Evolutionary conservation across 441 rosid species (phyloP), one percentile per base, ranked within the genome.

Genomic region (Euphorbia celastroides): DNA sequence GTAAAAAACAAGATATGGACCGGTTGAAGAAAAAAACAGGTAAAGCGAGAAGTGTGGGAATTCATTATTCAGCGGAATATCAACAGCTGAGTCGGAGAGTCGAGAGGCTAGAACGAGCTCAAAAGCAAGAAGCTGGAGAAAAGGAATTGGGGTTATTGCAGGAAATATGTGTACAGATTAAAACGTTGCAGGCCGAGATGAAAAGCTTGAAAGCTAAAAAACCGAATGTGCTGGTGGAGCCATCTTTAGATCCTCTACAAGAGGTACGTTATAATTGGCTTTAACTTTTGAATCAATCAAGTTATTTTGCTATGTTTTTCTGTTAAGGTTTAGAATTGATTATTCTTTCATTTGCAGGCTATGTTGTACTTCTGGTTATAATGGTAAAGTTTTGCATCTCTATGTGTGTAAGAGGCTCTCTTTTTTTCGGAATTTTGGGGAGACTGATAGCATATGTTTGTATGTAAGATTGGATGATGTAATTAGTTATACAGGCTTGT

Each of bases 291-390:
- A 23, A 55, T 27, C 6, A 30, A 32, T 26, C 4, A 17, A 26
- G 7, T 26, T n/a, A 26, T 28, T 17, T 6, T 9, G 2, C 36
- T 5, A 25, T 2, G 38, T 64, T 65, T 55, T 54, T 52, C 32
- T 56, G 60, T 57, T 27, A 4, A 10, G 4, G 34, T n/a, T 13
- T 12, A 54, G n/a, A n/a, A n/a, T n/a, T 25, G 28, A 13, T 5
- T 9, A 56, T 69, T 19, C 65, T 56, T 69, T n/a, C 65, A 11
- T 68, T 70, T 67, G 72, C 89, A 92, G 96, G 96, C 90, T 25
- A 83, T 89, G 96, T 57, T 92, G 48, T 74, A 84, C 84, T 92
- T 92, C 66, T 89, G 95, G 96, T 74, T 85, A 31, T 92, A 77
- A 82, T 57, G 54, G 16, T 48, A 16, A 38, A 3, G 4, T 34